A percentile compares a stretch with the other conserved stretches of the same genome.
phyloP scores from a whole-genome alignment of 2,329 filamentous ascomycete species.

The Penicillium sp. region DNA sequence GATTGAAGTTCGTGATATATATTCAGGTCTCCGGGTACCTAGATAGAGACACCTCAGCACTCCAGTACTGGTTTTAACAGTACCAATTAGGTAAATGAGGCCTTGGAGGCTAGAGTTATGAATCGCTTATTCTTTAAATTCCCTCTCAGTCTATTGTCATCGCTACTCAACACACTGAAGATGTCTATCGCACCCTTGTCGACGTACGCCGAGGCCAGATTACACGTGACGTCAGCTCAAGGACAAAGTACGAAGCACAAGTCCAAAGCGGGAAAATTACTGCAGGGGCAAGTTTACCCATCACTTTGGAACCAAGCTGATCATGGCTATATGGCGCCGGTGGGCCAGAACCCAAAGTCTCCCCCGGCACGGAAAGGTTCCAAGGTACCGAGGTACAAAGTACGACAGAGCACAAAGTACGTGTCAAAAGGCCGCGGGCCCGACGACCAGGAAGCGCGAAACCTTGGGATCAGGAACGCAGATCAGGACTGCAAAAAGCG shows the following conservation, averaged over 20 bases:
- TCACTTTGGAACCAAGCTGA: neutral
- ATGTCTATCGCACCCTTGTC: neutral
- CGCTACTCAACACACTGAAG: neutral
- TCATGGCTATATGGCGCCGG: neutral
- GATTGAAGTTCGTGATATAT: neutral
- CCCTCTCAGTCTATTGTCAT: neutral
- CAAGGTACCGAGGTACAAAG: constrained; percentile 6
- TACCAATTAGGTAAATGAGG: neutral
- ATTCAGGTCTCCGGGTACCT: neutral
- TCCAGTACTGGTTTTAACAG: neutral
- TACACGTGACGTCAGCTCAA: neutral
- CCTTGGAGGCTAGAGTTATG: too few species aligned
- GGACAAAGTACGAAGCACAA: neutral
- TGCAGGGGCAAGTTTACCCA: neutral
- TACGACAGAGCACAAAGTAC: constrained; percentile 16
- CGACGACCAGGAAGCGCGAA: neutral
- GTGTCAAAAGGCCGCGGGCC: constrained; percentile 9
- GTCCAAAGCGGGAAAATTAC: neutral
- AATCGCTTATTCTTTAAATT: too few species aligned
- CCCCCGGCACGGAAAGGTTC: constrained; percentile 7
- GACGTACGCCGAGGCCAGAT: too few species aligned
- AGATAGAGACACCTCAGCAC: neutral
- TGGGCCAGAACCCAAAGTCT: neutral
- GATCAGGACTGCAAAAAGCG: neutral
- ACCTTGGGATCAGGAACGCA: neutral